phyloP scores from a whole-genome alignment of 2,329 filamentous ascomycete genomes.

The Venturia asperata region DNA sequence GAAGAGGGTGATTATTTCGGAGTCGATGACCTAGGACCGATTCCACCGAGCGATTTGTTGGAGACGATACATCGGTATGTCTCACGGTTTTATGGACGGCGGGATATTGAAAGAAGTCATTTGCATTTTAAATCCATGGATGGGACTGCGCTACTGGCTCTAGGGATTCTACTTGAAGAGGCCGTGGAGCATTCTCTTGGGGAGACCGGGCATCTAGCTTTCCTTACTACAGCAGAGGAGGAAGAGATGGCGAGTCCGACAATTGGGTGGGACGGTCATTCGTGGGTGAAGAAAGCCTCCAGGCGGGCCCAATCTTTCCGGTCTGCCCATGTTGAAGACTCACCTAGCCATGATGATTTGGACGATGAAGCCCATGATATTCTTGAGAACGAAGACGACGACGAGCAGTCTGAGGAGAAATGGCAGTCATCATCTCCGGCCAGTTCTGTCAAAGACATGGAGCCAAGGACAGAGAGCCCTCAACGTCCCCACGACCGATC shows the following conservation, averaged over 20 bases:
- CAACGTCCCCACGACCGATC: background rate
- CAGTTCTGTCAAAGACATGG: background rate
- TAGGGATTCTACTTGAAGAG: conserved; percentile 71
- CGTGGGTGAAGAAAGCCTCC: background rate
- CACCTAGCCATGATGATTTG: background rate
- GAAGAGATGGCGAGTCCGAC: background rate
- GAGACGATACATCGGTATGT: conserved; percentile 62
- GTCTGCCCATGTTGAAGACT: background rate
- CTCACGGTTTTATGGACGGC: conserved; percentile 52
- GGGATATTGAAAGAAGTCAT: conserved; percentile 1
- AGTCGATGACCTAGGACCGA: conserved; percentile 43
- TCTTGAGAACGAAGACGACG: background rate
- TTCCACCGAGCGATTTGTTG: conserved; percentile 64
- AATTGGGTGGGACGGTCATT: conserved; percentile 7
- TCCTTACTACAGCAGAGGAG: conserved; percentile 43
- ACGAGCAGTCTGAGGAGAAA: background rate
- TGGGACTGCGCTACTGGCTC: conserved; percentile 67
- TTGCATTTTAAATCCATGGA: conserved; percentile 53
- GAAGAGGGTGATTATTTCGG: conserved; percentile 59
- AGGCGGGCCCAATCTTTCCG: background rate
- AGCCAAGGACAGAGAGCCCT: background rate
- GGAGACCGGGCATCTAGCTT: conserved; percentile 60
- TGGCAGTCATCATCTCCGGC: background rate
- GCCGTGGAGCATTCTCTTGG: conserved; percentile 55
- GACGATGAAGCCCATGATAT: background rate